Conservation (phyloP, 2,329 filamentous ascomycete genomes). For the Calonectria naviculata region DNA sequence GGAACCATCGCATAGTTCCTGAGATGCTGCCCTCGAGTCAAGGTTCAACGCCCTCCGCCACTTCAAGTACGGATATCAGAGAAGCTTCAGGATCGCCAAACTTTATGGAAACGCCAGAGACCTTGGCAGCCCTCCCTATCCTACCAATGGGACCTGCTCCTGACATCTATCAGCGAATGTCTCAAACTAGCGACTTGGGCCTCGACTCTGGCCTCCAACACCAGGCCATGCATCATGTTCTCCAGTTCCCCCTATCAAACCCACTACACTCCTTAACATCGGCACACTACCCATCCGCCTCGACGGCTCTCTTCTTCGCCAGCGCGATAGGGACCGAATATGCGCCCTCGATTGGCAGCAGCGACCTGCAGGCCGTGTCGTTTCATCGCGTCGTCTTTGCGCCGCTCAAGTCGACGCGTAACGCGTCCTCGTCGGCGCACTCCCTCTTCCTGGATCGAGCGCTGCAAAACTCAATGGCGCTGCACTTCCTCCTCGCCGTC, state of each 20-base stretch:
- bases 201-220: background rate
- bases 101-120: background rate
- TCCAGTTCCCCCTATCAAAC: background rate
- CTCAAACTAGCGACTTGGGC: background rate
- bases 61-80: background rate
- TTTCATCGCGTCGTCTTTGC: slow-evolving; percentile 22
- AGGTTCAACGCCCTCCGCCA: background rate
- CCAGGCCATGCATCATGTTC: background rate
- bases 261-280: background rate
- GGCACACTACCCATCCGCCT: background rate
- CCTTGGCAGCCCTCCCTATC: background rate
- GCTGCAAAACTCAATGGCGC: slow-evolving; percentile 13
- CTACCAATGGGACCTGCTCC: background rate
- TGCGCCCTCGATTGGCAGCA: slow-evolving; percentile 21
- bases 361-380: slow-evolving; percentile 17
- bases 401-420: slow-evolving; percentile 19
- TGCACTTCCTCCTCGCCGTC: slow-evolving; percentile 23
- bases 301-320: slow-evolving; percentile 5
- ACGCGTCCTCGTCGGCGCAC: slow-evolving; percentile 9
- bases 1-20: background rate
- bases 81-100: slow-evolving; percentile 1
- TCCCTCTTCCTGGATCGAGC: slow-evolving; percentile 18
- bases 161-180: background rate
- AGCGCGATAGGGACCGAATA: background rate
- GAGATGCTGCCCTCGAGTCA: background rate